Conservation (phyloP, 2,329 filamentous ascomycete species). For the Graphilbum sp. region DNA sequence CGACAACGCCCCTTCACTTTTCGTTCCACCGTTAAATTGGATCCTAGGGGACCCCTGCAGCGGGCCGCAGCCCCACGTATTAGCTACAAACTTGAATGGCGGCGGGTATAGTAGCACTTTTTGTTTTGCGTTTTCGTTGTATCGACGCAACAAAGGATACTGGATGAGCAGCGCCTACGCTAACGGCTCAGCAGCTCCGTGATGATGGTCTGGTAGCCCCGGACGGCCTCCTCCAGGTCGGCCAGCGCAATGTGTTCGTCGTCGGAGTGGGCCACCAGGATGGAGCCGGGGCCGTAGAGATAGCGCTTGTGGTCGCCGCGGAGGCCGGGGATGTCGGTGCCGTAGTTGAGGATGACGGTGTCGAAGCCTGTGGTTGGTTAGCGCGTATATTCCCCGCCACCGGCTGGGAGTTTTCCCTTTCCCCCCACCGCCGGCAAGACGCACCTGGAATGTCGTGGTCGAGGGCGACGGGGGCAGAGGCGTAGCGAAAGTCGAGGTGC, state of each 20-base stretch:
- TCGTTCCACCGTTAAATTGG: no score
- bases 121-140: no score
- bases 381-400: no score
- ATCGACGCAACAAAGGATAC: no score
- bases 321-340: slow-evolving; percentile 1
- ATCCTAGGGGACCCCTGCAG: no score
- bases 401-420: background rate
- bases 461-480: background rate
- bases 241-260: slow-evolving; percentile 1
- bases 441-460: background rate
- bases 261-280: slow-evolving; percentile 1
- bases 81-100: no score
- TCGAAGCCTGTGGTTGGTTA: no score
- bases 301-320: background rate
- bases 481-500: background rate
- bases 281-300: slow-evolving; percentile 1
- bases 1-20: no score
- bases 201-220: background rate
- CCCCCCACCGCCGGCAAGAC: background rate
- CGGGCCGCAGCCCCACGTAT: no score
- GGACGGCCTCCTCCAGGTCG: background rate
- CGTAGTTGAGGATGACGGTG: slow-evolving; percentile 1
- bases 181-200: background rate
- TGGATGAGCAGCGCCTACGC: no score
- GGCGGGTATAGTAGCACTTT: no score